Evolutionary conservation across 768 basidiomycete genomes (phyloP).

Genomic region (Boletus reticuloceps): DNA sequence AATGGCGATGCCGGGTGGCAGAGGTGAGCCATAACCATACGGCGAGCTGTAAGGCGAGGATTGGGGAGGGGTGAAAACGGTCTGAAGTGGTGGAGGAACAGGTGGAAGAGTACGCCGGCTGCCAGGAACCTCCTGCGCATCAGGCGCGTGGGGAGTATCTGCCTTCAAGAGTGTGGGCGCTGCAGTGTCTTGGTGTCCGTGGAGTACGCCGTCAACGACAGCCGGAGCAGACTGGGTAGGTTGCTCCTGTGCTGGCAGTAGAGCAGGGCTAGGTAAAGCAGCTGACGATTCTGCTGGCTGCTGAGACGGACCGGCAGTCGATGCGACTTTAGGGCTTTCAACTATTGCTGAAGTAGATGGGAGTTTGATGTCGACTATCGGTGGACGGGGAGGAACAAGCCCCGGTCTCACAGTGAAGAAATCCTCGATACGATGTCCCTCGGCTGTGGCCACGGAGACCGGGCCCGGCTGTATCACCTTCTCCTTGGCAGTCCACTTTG

Average conservation of each 20-base stretch:
- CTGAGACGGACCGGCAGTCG: constrained; percentile 10
- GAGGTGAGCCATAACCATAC: constrained; percentile 52
- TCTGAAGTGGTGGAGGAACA: constrained; percentile 42
- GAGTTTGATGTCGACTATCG: constrained; percentile 24
- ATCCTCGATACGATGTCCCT: constrained; percentile 48
- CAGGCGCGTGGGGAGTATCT: constrained; percentile 24
- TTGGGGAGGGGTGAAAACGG: constrained; percentile 39
- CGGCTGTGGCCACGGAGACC: constrained; percentile 24
- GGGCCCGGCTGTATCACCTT: constrained; percentile 17
- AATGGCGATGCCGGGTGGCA: constrained; percentile 72
- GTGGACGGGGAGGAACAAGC: constrained; percentile 33
- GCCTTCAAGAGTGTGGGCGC: constrained; percentile 28
- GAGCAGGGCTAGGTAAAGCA: constrained; percentile 7
- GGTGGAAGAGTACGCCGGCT: constrained; percentile 34
- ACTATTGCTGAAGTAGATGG: constrained; percentile 28
- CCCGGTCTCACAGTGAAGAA: constrained; percentile 57
- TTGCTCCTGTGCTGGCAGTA: constrained; percentile 11
- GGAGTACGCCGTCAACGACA: constrained; percentile 18
- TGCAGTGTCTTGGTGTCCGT: constrained; percentile 28
- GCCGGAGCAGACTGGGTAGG: constrained; percentile 7
- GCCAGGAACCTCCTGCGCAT: constrained; percentile 18
- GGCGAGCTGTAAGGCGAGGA: constrained; percentile 64
- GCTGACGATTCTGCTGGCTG: constrained; percentile 6
- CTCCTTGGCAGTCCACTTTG: constrained; percentile 40
- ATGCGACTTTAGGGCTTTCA: not conserved